Evolutionary conservation across 2,329 filamentous ascomycete species (phyloP), one percentile per base, ranked within the genome.

Genomic region (Coniochaeta pulveracea): DNA sequence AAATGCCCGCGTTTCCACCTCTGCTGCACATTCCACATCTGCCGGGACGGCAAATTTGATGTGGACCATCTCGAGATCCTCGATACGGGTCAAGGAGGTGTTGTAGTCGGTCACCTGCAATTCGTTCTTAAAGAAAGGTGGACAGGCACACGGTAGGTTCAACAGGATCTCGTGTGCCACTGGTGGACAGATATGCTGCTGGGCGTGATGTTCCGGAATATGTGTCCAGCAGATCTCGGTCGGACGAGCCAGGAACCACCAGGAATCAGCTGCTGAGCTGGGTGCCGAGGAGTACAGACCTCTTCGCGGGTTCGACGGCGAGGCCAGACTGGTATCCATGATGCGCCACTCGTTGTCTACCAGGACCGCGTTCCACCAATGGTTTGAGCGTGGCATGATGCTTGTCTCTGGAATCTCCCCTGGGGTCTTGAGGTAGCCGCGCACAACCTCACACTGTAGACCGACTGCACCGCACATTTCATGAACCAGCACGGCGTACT

Each of bases 291-390:
- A 93, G 57, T 93, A 96, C 19, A 76, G 64, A 11, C 64, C 66
- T 30, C 93, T 74, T 37, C 74, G 77, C 8, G 91, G 89, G 47
- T 96, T 85, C 0, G 89, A 94, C 10, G 89, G 88, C 41, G 81
- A 88, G 4, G 91, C 86, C 30, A 98, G 66, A 22, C 85, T 93
- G 53, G 85, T 91, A 55, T 98, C 91, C 63, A 98, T 85, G 43
- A 96, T 82, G 33, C 91, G 81, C 91, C 91, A 98, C 57, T 95
- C 86, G 15, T 83, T 80, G 54, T 98, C 91, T 7, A 95, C 78
- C 22, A 95, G 62, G 12, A 96, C 85, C 1, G 85, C 79, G 46
- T 98, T 98, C 91, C 91, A 98, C 77, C 83, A 96, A 58, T 98
- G 91, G 49, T 98, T 98, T 0, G 89, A 72, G 19, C 80, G 76